Evolutionary conservation across 2,329 filamentous ascomycete species (phyloP), one percentile per base, ranked within the genome.

Genomic region (Apiospora saccharicola): DNA sequence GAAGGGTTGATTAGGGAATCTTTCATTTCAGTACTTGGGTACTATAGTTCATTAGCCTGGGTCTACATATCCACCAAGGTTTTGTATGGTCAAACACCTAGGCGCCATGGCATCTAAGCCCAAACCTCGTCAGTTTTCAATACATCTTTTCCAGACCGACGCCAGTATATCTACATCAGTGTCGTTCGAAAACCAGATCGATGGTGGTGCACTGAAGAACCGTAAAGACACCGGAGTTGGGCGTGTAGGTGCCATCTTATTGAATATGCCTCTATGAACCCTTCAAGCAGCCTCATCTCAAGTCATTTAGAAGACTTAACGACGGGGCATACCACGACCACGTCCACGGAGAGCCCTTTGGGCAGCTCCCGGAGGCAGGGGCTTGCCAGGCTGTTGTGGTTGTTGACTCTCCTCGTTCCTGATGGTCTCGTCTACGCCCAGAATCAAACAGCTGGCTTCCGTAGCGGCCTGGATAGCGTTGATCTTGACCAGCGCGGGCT

Each of bases 391-490:
- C 12, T 91, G 94, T 83, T 97, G 94, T 34, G 95, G 93, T 82
- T 91, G 87, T 78, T 92, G 89, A 79, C 94, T 97, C 86, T 98
- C 95, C 86, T 99, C 94, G 84, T 99, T 99, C 85, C 92, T 95
- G 85, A 99, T 98, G 46, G 96, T 99, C 90, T 99, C 96, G 81
- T 99, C 96, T 72, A 99, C 96, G 78, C 94, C 93, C 79, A 99
- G 86, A 77, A 99, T 98, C 86, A 99, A 85, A 86, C 96, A 99
- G 77, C 93, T 93, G 30, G 96, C 96, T 85, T 99, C 96, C 44
- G 95, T 95, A 70, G 96, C 96, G 26, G 96, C 96, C 86, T 98
- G 95, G 76, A 99, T 93, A 77, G 96, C 96, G 83, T 99, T 99
- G 83, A 97, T 89, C 91, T 99, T 99, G 81, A 99, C 94, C 75